Evolutionary conservation across 2,329 filamentous ascomycete species (phyloP).

Genomic region (Clonostachys rhizophaga): DNA sequence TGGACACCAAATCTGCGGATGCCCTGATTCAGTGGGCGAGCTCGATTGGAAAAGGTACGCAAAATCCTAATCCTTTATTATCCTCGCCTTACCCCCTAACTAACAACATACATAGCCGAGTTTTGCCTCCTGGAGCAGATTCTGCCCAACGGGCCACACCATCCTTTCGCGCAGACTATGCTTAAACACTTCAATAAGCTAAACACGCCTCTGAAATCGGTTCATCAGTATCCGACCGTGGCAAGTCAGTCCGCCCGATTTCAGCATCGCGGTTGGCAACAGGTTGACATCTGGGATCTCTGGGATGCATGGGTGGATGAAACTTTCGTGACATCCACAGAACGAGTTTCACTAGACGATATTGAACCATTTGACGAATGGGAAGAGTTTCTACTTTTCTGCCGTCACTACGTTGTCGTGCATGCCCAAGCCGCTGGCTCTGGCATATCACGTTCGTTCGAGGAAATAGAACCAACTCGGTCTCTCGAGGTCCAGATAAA

Average conservation of each 20-base stretch:
- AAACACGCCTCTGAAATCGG: slow-evolving; percentile 71
- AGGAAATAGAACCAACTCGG: neutral
- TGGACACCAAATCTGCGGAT: slow-evolving; percentile 71
- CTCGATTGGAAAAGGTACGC: slow-evolving; percentile 60
- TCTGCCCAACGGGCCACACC: slow-evolving; percentile 68
- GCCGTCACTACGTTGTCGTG: slow-evolving; percentile 78
- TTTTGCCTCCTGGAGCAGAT: slow-evolving; percentile 88
- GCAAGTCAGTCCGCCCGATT: slow-evolving; percentile 68
- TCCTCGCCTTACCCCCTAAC: no score
- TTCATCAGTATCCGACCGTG: slow-evolving; percentile 64
- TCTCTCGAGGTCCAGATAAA: slow-evolving; percentile 2
- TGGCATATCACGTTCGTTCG: no score
- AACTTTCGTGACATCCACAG: slow-evolving; percentile 54
- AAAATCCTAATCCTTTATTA: neutral
- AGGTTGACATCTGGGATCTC: slow-evolving; percentile 60
- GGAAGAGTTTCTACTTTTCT: slow-evolving; percentile 89
- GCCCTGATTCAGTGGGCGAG: slow-evolving; percentile 75
- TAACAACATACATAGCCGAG: slow-evolving; percentile 43
- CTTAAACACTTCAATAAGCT: slow-evolving; percentile 77
- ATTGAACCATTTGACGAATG: slow-evolving; percentile 91
- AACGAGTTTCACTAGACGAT: slow-evolving; percentile 59
- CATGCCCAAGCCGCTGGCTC: slow-evolving; percentile 36
- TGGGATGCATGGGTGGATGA: slow-evolving; percentile 80
- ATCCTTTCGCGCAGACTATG: slow-evolving; percentile 88
- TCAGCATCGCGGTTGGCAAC: slow-evolving; percentile 59